A percentile compares a stretch with the other conserved stretches of the same genome.
These are phyloP conservation scores for Diplodia seriata DNA, from an alignment of 2,329 filamentous ascomycete species.

Conservation along the genomic window DNA sequence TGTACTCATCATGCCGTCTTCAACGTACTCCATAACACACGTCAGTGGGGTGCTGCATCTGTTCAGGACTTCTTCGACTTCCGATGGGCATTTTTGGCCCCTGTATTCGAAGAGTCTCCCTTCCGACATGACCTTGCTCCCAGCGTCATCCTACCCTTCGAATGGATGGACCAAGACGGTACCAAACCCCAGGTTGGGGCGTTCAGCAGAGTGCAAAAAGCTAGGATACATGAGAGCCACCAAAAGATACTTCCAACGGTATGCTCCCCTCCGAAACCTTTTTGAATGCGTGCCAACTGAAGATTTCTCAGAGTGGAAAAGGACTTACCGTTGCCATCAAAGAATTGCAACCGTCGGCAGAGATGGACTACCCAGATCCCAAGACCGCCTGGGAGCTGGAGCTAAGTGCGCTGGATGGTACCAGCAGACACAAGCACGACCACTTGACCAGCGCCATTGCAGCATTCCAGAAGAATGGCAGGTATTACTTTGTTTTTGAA, in stretches of 20 bases:
- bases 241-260: background rate
- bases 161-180: background rate
- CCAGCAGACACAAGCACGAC: background rate
- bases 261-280: background rate
- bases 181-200: background rate
- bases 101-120: background rate
- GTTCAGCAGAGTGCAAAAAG: background rate
- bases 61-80: background rate
- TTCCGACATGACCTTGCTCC: background rate
- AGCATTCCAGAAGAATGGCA: constrained; percentile 1
- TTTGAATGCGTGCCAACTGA: background rate
- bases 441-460: constrained; percentile 31
- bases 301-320: background rate
- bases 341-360: background rate
- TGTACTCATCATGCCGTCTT: background rate
- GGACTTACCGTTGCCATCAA: constrained; percentile 34
- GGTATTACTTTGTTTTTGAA: constrained; percentile 38
- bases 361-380: constrained; percentile 17
- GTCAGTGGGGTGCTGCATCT: background rate
- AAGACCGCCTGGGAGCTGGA: constrained; percentile 28
- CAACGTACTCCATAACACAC: background rate
- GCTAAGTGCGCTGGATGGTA: constrained; percentile 31
- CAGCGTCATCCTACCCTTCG: background rate
- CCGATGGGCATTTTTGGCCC: background rate
- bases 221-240: background rate